Evolutionary conservation across 1,284 basidiomycete genomes (phyloP), one percentile per base, ranked within the genome.

Genomic region (Ustilago esculenta): DNA sequence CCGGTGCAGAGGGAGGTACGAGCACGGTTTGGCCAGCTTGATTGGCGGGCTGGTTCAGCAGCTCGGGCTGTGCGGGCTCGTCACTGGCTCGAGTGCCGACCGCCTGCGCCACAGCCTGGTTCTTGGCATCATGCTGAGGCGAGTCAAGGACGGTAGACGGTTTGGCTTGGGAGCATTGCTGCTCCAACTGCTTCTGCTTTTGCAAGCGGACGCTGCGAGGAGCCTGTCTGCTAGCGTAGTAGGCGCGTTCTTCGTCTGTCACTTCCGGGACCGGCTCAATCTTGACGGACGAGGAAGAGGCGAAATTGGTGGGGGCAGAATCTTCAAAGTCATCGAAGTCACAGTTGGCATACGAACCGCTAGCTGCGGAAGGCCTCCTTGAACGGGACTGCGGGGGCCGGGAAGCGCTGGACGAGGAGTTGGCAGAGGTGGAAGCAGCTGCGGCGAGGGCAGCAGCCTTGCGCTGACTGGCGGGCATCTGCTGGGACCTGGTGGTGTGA

Each of bases 381-480:
- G 56, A 50, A 9, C 51, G 52, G 17, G 59, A 34, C n/a, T 59
- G 41, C 3, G 36, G 1, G 1, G 40, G 17, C 7, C 35, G 27
- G 2, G 50, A 39, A 11, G 56, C 24, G 11, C 30, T 21, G 10
- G 23, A 9, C 5, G 50, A 11, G 4, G 24, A 18, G 11, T 29
- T 29, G 27, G 45, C 34, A 27, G 47, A 14, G 17, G 25, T 14
- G 20, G 61, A 25, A 25, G 49, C 47, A 25, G 48, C 32, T 8
- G 51, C 47, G 10, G 53, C 47, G 15, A 54, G 57, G 11, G 55
- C 55, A 18, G 37, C 40, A 18, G 65, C 50, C 23, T 47, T 59
- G 23, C 72, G 57, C 51, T 75, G 68, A 39, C 65, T 72, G 3
- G 67, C 58, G 18, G 64, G 69, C 77, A 76, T 79, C 56, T 79